Evolutionary conservation across 805 yeast genomes (phyloP), one percentile per base, ranked within the genome.

Genomic region (Pichia nakasei): DNA sequence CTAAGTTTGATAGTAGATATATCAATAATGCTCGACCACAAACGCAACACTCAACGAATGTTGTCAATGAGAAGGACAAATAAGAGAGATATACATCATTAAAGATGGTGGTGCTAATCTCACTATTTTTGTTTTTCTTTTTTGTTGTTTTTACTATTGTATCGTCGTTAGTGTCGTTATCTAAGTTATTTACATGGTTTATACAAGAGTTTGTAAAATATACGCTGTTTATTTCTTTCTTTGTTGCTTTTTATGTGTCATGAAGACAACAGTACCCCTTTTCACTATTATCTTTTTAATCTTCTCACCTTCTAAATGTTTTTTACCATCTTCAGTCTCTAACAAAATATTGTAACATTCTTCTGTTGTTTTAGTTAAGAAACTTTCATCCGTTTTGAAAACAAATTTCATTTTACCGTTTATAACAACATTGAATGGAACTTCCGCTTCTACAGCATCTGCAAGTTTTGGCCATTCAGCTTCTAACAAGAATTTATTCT

Each of bases 361-460:
- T 4, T 65, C 68, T 18, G 15, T 15, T 3, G 62, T 57, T 37
- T 63, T 54, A 11, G 63, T 52, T 9, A 62, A 49, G 31, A 79
- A 62, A 2, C 64, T 61, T 37, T 65, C 67, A 2, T 54, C 52
- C 2, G 58, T 44, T 2, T 47, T 45, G 46, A 57, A 66, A 17
- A 66, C 65, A 48, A 75, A 75, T 51, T 81, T 73, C 61, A 75
- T 71, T 55, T 77, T 81, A 5, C 95, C 95, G 56, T 88, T 80
- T 35, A 88, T 63, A 55, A 85, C 74, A n/a, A 88, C 70, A 46
- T 72, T 78, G 56, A 69, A 84, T 8, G 66, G 63, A 3, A 63
- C 54, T 7, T 51, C 48, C 4, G 64, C 60, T 1, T 78, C 63
- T n/a, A 66, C 56, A 3, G 59, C 45, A 2, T 61, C 59, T 47